Conservation (phyloP, 2,329 filamentous ascomycete species). For the Botrytis hyacinthi region DNA sequence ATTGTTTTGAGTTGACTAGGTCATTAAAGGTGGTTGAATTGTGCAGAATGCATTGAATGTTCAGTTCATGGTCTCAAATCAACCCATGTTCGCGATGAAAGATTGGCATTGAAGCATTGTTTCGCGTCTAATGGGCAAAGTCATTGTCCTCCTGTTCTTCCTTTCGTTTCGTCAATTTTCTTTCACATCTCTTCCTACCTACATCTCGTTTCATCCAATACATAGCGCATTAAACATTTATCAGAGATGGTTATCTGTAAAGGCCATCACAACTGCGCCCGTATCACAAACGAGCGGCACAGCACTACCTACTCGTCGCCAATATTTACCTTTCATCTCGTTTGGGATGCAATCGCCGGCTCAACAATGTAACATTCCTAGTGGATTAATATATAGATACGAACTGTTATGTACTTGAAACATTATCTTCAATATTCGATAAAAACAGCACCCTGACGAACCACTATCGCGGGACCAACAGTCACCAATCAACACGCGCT, state of each 20-base stretch:
- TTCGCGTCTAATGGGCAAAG: background rate
- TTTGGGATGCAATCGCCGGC: background rate
- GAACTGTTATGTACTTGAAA: background rate
- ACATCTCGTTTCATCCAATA: background rate
- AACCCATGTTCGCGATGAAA: background rate
- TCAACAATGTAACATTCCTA: background rate
- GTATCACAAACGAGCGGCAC: background rate
- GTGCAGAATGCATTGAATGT: background rate
- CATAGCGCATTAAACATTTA: background rate
- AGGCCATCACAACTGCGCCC: background rate
- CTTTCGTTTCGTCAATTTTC: background rate
- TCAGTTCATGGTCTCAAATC: background rate
- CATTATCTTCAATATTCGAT: background rate
- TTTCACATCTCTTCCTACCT: background rate
- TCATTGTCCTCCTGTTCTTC: background rate
- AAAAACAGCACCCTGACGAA: background rate
- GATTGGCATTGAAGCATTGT: background rate
- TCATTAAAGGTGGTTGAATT: background rate
- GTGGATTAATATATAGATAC: background rate
- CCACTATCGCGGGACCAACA: background rate
- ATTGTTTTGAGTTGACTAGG: background rate
- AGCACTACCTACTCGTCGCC: background rate
- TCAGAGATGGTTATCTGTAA: background rate
- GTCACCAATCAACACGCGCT: background rate
- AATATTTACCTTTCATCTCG: background rate